Conservation (phyloP, 805 yeast genomes). For the Candida wancherniae region DNA sequence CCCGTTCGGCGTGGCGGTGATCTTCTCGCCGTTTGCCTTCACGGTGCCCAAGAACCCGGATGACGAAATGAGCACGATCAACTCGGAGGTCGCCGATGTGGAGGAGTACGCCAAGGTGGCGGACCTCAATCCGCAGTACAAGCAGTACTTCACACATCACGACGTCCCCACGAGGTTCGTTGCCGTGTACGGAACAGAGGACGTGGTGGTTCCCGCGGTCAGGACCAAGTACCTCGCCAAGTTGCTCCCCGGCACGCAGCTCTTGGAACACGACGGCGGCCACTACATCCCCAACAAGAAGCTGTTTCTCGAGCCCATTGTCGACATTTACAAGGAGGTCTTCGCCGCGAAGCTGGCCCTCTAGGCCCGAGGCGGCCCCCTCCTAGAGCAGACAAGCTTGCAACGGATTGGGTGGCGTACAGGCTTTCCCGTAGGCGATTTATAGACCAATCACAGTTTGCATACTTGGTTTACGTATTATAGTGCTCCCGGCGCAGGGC, state of each 20-base stretch:
- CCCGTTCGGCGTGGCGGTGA: conserved; percentile 24
- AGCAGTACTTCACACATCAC: conserved; percentile 21
- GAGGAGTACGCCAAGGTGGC: conserved; percentile 19
- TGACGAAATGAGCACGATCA: conserved; percentile 15
- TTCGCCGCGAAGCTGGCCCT: conserved; percentile 7
- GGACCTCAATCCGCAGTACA: conserved; percentile 17
- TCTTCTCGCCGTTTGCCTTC: conserved; percentile 35
- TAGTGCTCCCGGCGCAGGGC: too few species aligned
- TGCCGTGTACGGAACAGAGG: conserved; percentile 28
- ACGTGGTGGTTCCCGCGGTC: conserved; percentile 29
- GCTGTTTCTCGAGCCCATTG: conserved; percentile 16
- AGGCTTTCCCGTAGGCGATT: neutral
- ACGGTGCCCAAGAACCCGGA: conserved; percentile 19
- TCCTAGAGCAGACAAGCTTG: neutral
- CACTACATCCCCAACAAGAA: conserved; percentile 32
- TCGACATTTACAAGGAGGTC: conserved; percentile 16
- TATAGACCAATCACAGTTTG: too few species aligned
- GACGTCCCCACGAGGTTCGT: conserved; percentile 23
- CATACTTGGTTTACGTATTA: too few species aligned
- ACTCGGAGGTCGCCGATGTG: conserved; percentile 20
- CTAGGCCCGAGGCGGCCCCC: neutral
- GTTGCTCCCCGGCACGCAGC: conserved; percentile 13
- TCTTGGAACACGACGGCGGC: conserved; percentile 31
- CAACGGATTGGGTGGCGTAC: neutral
- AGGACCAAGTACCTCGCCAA: conserved; percentile 24